phyloP scores from a whole-genome alignment of 768 basidiomycete genomes.

The Tylopilus vinaceipallidus region DNA sequence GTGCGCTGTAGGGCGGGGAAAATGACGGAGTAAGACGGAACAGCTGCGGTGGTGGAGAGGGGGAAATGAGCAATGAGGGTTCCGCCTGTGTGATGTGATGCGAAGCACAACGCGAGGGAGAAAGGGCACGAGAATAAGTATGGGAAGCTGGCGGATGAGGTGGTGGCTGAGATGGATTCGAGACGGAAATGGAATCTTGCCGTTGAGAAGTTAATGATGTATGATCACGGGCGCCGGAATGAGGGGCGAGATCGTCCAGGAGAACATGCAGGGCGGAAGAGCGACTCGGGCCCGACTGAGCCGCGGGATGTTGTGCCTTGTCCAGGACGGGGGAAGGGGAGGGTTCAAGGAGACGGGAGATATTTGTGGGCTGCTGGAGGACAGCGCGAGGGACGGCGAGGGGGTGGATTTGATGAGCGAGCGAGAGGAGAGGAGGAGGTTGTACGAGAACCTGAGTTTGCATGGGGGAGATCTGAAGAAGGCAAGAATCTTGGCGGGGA shows the following conservation, averaged over 20 bases:
- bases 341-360: conserved; percentile 22
- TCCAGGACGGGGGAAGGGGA: conserved; percentile 36
- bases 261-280: conserved; percentile 31
- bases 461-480: conserved; percentile 20
- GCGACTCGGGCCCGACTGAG: conserved; percentile 36
- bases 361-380: conserved; percentile 22
- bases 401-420: not conserved
- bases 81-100: not conserved
- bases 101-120: conserved; percentile 2
- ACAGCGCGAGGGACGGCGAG: conserved; percentile 13
- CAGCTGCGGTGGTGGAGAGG: conserved; percentile 47
- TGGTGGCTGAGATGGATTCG: conserved; percentile 16
- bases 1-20: conserved; percentile 41
- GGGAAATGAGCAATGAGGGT: conserved; percentile 25
- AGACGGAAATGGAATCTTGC: conserved; percentile 11
- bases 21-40: conserved; percentile 37
- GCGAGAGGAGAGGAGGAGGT: conserved; percentile 24
- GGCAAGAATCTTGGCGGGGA: conserved; percentile 8
- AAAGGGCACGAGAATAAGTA: conserved; percentile 11
- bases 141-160: conserved; percentile 21
- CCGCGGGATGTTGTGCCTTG: conserved; percentile 30
- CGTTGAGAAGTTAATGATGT: conserved; percentile 16
- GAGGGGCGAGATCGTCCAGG: conserved; percentile 33
- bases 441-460: conserved; percentile 28
- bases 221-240: conserved; percentile 33